Evolutionary conservation across 129 eudicot genomes (phyloP), one percentile per base, ranked within the genome.

Genomic region (Gnaphalium uliginosum): DNA sequence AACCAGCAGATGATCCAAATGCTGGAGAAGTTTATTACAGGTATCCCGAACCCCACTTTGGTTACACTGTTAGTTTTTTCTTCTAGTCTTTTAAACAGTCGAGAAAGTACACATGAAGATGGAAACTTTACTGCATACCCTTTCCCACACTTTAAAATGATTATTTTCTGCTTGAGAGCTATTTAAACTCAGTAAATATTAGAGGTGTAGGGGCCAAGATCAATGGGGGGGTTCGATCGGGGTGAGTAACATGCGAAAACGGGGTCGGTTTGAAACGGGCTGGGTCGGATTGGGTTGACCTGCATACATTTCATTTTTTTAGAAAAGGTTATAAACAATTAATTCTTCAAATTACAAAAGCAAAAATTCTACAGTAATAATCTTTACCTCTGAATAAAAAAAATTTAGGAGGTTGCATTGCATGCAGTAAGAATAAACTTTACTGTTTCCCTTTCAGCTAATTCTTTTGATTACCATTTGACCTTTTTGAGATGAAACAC

Each of bases 1-100:
- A 69, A 76, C 99, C 99, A 37, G 94, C 99, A 61, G 88, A 79
- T 69, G 99, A 94, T 75, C 94, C 99, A 15, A 90, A 91, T 30
- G 93, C 99, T n/a, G 97, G 96, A 29, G 99, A 94, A 83, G 99
- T 94, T 22, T 94, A 94, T 79, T 94, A 90, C 84, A 88, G 99
- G 99, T 94, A 85, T 39, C 68, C 68, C 41, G 9, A 35, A 35
- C 9, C 41, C 41, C 41, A 35, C 41, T 4, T 35, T 35, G 9
- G 9, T 35, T 25, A 58, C 56, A 35, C 9, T 22, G 21, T 29
- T 26, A 57, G 1, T 14, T 18, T 50, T 50, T 50, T 61, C 18
- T 14, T 33, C 24, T 9, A 4, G 23, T 25, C 41, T 74, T 17
- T 1, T 1, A 35, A 57, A 57, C 15, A 13, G 2, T 13, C n/a